phyloP scores from a whole-genome alignment of 352 stramenopile genomes.

The Elongisporangium senticosum region DNA sequence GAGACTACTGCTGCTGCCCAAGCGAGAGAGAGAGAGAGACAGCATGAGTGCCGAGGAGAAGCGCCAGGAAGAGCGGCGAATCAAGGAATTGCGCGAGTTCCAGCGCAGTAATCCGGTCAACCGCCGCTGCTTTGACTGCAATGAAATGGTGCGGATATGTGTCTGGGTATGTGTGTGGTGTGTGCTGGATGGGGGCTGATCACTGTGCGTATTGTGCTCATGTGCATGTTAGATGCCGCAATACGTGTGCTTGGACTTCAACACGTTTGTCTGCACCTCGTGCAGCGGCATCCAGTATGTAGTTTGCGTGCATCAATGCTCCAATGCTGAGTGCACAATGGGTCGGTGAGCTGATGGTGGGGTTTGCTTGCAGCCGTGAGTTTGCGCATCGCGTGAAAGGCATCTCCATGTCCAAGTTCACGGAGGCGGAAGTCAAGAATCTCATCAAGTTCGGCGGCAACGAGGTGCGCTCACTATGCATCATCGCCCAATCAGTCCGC shows the following conservation, averaged over 20 bases:
- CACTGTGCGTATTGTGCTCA: background rate
- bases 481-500: background rate
- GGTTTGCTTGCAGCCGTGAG: slow-evolving; percentile 52
- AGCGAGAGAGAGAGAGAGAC: background rate
- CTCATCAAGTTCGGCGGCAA: slow-evolving; percentile 88
- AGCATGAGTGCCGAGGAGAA: slow-evolving; percentile 55
- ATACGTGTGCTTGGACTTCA: slow-evolving; percentile 91
- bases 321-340: background rate
- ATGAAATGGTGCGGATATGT: slow-evolving; percentile 68
- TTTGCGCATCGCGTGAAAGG: slow-evolving; percentile 92
- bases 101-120: slow-evolving; percentile 67
- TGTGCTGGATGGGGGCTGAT: background rate
- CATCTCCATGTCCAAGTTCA: slow-evolving; percentile 93
- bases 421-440: slow-evolving; percentile 87
- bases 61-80: slow-evolving; percentile 71
- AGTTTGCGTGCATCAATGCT: background rate
- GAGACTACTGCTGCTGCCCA: background rate
- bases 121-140: slow-evolving; percentile 88
- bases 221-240: slow-evolving; percentile 71
- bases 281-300: slow-evolving; percentile 92
- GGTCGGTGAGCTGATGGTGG: slow-evolving; percentile 1
- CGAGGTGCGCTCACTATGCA: slow-evolving; percentile 34
- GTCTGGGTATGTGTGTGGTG: background rate
- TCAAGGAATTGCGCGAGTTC: slow-evolving; percentile 85
- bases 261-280: slow-evolving; percentile 92